Evolutionary conservation across 2,329 filamentous ascomycete species (phyloP), one percentile per base, ranked within the genome.

Genomic region (Apiospora rasikravindrae): DNA sequence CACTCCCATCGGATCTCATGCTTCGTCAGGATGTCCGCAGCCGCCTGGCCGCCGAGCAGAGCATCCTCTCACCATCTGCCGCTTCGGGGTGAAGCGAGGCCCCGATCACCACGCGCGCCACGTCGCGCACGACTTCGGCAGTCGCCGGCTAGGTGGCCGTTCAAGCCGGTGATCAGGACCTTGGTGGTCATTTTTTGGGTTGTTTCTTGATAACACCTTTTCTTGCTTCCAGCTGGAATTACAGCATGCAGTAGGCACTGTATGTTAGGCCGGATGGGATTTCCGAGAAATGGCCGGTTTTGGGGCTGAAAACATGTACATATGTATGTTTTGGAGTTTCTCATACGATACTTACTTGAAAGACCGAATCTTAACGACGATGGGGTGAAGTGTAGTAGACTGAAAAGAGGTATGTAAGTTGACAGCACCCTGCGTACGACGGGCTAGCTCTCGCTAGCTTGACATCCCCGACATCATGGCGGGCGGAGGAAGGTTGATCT

Each of bases 131-230:
- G 45, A 75, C 53, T 45, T 79, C 78, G 45, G 78, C 78, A 19
- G 77, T 76, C 29, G 53, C 77, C 78, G 44, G 77, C 78, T 8
- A 80, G 73, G 47, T 79, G 79, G 67, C 78, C 78, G 69, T 78
- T 80, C 67, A 79, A 69, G 13, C 78, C 78, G 40, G 78, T 79
- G 67, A 80, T n/a, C n/a, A 80, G 74, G 69, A 80, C 66, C 5
- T 45, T 73, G 57, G 73, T 73, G 45, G 70, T 74, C 40, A 72
- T 69, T 33, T 8, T 67, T 1, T 16, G 13, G 44, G 10, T 8
- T n/a, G 14, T 33, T 8, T 22, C 1, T n/a, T 47, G 22, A 11
- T 4, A 42, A 24, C 1, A 19, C 3, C 19, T 16, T 22, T 47
- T 14, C 11, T 26, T 22, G 10, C 4, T 68, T 14, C 16, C 26